Conservation (phyloP, 306 rosid genomes). For the Lathyrus aphaca region DNA sequence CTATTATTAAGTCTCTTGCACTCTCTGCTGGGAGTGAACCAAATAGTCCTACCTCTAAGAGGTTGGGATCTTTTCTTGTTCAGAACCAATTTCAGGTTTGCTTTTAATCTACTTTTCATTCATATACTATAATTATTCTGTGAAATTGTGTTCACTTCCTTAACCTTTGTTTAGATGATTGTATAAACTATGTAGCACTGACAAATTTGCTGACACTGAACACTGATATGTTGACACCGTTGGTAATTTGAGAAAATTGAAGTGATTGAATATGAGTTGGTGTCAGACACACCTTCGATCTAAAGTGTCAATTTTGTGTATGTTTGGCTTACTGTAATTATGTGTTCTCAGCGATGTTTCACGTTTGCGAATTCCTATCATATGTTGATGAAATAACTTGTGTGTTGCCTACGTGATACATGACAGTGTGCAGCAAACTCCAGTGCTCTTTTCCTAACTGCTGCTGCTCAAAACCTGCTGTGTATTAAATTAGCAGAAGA, state of each 20-base stretch:
- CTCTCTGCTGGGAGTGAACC: conserved; percentile 87
- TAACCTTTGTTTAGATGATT: not conserved
- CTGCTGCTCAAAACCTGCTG: conserved; percentile 96
- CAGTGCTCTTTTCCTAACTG: conserved; percentile 98
- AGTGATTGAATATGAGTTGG: not conserved
- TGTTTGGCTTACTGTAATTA: conserved; percentile 9
- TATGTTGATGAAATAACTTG: conserved; percentile 43
- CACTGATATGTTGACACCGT: not conserved
- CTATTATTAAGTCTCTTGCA: conserved; percentile 81
- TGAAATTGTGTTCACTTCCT: not conserved
- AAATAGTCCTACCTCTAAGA: conserved; percentile 56
- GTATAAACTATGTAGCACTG: not conserved
- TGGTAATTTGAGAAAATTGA: not conserved
- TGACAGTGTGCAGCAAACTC: conserved; percentile 92
- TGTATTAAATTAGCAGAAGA: conserved; percentile 88
- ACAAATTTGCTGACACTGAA: not conserved
- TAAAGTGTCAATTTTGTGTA: not conserved
- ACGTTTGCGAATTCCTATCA: conserved; percentile 30
- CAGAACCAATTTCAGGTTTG: conserved; percentile 91
- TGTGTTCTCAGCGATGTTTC: conserved; percentile 20
- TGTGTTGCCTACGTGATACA: conserved; percentile 47
- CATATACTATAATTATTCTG: not conserved
- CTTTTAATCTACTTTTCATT: conserved; percentile 3
- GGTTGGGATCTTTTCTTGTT: conserved; percentile 79
- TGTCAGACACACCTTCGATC: not conserved